phyloP scores from a whole-genome alignment of 2,329 filamentous ascomycete genomes.

The Emericellopsis atlantica region DNA sequence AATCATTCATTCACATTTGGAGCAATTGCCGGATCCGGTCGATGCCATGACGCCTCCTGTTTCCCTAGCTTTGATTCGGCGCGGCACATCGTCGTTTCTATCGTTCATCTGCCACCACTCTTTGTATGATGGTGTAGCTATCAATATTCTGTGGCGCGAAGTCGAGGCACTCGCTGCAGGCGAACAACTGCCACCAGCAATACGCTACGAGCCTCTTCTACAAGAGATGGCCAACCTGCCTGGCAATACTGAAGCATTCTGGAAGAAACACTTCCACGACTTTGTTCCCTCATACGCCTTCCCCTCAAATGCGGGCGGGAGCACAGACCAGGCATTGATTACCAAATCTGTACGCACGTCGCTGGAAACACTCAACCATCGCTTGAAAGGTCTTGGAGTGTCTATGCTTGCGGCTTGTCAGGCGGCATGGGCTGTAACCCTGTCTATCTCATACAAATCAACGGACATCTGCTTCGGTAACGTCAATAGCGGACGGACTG shows the following conservation, averaged over 20 bases:
- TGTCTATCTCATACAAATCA: constrained; percentile 41
- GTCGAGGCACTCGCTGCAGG: constrained; percentile 46
- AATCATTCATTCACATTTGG: constrained; percentile 25
- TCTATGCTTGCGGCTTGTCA: constrained; percentile 59
- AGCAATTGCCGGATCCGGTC: constrained; percentile 22
- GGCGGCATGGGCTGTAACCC: constrained; percentile 55
- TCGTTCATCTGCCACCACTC: constrained; percentile 61
- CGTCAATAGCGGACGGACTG: constrained; percentile 65
- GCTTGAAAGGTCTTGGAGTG: constrained; percentile 37
- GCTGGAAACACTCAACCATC: constrained; percentile 31
- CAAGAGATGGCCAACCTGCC: constrained; percentile 37
- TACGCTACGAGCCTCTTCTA: constrained; percentile 54
- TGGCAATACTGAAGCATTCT: constrained; percentile 47
- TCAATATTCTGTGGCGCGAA: constrained; percentile 57
- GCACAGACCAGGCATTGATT: constrained; percentile 15
- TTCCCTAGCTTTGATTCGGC: constrained; percentile 27
- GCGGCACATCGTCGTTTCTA: constrained; percentile 18
- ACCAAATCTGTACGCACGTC: constrained; percentile 18
- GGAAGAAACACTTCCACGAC: constrained; percentile 41
- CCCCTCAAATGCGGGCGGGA: constrained; percentile 6
- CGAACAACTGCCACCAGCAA: constrained; percentile 28
- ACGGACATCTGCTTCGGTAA: constrained; percentile 78
- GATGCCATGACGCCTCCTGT: constrained; percentile 31
- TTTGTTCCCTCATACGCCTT: constrained; percentile 26
- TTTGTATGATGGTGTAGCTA: constrained; percentile 74